Conservation (phyloP, 306 rosid species). For the Quercus cerris region DNA sequence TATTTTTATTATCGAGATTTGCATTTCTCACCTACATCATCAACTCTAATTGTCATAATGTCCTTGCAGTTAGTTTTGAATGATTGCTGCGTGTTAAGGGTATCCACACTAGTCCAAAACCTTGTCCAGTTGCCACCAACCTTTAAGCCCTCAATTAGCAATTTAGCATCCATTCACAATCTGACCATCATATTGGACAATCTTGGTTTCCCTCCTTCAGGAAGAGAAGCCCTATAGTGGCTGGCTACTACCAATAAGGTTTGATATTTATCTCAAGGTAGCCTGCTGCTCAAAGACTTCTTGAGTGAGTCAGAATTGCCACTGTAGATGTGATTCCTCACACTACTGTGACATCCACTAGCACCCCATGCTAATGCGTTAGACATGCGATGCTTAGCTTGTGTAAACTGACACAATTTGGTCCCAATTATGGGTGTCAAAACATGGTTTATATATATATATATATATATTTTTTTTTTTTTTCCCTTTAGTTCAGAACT, state of each 20-base stretch:
- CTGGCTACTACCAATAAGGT: neutral
- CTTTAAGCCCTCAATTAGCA: neutral
- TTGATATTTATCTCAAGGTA: neutral
- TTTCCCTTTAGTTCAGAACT: too few relatives aligned
- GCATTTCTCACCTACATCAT: neutral
- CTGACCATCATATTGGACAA: neutral
- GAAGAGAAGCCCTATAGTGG: neutral
- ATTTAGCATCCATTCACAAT: neutral
- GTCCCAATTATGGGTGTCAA: neutral
- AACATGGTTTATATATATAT: too few relatives aligned
- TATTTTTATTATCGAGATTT: neutral
- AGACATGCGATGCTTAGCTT: neutral
- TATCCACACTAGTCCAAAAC: neutral
- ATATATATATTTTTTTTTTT: too few relatives aligned
- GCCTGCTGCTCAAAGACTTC: neutral
- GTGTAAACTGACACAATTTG: neutral
- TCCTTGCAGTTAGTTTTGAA: neutral
- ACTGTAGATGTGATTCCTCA: neutral
- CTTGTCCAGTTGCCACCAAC: neutral
- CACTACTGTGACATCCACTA: neutral
- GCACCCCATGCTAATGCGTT: neutral
- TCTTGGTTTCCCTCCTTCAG: neutral
- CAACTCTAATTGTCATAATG: neutral
- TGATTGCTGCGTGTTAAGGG: neutral
- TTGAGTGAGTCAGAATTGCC: neutral